These are phyloP conservation scores for Aspergillus cavernicola DNA, from an alignment of 495 filamentous ascomycete genomes.

Conservation along the genomic window DNA sequence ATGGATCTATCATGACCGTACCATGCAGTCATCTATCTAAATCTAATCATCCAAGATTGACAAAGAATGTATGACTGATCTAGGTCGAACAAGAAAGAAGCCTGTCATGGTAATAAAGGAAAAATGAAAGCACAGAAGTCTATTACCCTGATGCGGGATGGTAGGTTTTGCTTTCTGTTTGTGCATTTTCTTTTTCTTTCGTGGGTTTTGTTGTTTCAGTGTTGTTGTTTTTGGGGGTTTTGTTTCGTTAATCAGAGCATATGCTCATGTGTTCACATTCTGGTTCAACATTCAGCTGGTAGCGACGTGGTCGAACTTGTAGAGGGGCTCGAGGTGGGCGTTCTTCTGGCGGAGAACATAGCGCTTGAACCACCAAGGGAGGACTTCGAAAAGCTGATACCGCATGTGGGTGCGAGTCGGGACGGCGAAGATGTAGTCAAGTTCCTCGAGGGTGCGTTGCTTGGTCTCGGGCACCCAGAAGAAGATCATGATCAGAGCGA, in stretches of 20 bases:
- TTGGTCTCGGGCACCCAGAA: constrained; percentile 77
- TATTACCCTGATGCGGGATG: too few species aligned
- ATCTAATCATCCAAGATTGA: too few species aligned
- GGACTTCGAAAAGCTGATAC: constrained; percentile 60
- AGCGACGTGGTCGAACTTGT: constrained; percentile 51
- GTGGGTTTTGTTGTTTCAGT: too few species aligned
- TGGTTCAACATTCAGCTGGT: too few species aligned
- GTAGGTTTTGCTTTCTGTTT: too few species aligned
- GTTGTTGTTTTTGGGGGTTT: too few species aligned
- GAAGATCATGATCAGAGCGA: constrained; percentile 68
- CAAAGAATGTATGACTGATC: background rate
- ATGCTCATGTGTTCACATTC: too few species aligned
- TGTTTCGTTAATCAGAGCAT: too few species aligned
- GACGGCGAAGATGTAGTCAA: constrained; percentile 81
- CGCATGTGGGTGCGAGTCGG: constrained; percentile 57
- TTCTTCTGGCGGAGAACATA: constrained; percentile 57
- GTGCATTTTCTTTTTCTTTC: too few species aligned
- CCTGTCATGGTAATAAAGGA: background rate
- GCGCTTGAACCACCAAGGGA: constrained; percentile 69
- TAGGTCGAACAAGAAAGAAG: background rate
- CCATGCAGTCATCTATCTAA: too few species aligned
- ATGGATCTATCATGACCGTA: too few species aligned
- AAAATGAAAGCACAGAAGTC: too few species aligned
- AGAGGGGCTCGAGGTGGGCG: constrained; percentile 58
- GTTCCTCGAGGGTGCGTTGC: constrained; percentile 74